Base-by-base conservation (phyloP, 805 yeast genomes). In the Nakazawaea ernobii region DNA sequence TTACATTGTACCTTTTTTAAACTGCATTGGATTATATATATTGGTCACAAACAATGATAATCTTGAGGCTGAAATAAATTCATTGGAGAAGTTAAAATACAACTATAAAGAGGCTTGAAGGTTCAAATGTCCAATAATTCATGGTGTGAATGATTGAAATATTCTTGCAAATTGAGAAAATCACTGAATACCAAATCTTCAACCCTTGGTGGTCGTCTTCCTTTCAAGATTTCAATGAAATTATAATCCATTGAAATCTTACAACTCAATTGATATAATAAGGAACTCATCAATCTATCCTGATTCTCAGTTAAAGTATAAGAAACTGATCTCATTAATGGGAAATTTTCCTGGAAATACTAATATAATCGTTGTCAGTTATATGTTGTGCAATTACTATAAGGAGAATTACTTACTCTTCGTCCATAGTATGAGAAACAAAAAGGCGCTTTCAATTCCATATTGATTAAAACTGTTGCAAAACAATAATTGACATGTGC, bases 81-180 rank as follows among this genome's bases (percentile, higher is more conserved):
- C 54, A 13, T 49, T 65, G 32, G 58, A 59, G 29, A 53, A 43
- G 27, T 24, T 58, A 39, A 60, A 52, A 43, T 64, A 65, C 47
- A 39, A 58, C 44, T 63, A 62, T 46, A 64, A 62, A 45, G 62
- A 58, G 28, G 69, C 66, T 26, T 64, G 56, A 56, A 39, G 29
- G 39, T 11, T 24, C 40, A 26, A 43, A 46, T 42, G 40, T 49
- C 51, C 53, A 55, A 52, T 28, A n/a, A 32, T 40, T 20, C 32
- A 20, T 20, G 24, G 24, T 20, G 24, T 20, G 24, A 20, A 20
- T 20, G 24, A 5, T 20, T 55, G 54, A 32, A 53, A 45, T 24
- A 24, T 6, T 38, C 32, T 4, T 24, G n/a, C 11, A 38, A 4
- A 30, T 33, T 28, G 52, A 54, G 1, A 51, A 46, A 27, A 46